Base-by-base conservation (phyloP, 306 rosid genomes). In the Styphnolobium japonicum region DNA sequence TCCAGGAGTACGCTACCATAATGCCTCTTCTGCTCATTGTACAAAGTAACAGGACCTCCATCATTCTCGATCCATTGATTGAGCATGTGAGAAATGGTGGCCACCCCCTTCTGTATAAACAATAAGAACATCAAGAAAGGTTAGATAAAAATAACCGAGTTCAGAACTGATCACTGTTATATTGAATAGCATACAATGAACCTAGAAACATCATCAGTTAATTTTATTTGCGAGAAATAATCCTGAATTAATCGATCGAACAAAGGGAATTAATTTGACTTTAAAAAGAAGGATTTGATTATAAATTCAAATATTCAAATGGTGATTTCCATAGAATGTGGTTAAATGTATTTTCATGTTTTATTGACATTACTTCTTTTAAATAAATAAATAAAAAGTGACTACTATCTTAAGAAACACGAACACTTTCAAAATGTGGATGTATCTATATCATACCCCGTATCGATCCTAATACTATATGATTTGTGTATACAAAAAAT, bases 61-160 rank as follows among this genome's bases (percentile, higher is more conserved):
- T 79, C 84, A 75, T 62, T 81, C 85, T 78, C 86, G 63, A 81
- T 83, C 89, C 93, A 81, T 88, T 4, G 87, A 67, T 78, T 84
- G 86, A 81, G 84, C 89, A 46, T 52, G 88, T 0, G 88, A 80
- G 65, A 88, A 88, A 81, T 77, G 92, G 79, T 52, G 85, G 64
- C 89, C 87, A 70, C 87, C 90, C 79, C 84, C 90, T n/a, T 88
- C 95, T 90, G 87, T 80, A 71, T 66, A 45, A 81, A 80, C 53
- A 66, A 67, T 57, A 78, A 63, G 78, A 76, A 73, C 78, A 71
- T 62, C 51, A 76, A 69, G n/a, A n/a, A n/a, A n/a, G n/a, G n/a
- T n/a, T n/a, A 7, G 37, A 73, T 46, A 52, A 53, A 68, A 62
- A 60, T 61, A 67, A 53, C 5, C 16, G 9, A 74, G 48, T 43